A percentile compares a stretch with the other conserved stretches of the same genome.
phyloP scores from a whole-genome alignment of 2,329 filamentous ascomycete species.

The Nakataea oryzae region DNA sequence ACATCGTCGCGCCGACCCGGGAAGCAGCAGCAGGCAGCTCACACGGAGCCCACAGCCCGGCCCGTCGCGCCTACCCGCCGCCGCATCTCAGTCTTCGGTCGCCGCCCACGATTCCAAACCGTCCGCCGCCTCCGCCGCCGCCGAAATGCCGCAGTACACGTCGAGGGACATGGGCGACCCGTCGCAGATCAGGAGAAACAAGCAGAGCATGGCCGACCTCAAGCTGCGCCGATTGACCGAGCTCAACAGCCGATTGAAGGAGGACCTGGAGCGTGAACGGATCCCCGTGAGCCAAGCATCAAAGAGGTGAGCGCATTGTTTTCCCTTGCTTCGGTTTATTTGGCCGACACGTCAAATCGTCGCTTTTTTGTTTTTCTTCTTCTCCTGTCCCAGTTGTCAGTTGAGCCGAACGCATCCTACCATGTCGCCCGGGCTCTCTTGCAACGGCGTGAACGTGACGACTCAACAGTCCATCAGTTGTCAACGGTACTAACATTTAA shows the following conservation, averaged over 20 bases:
- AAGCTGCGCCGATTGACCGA: constrained; percentile 95
- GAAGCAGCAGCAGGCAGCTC: background rate
- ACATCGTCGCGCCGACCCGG: background rate
- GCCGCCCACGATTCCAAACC: background rate
- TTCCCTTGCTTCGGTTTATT: background rate
- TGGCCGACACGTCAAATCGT: no score
- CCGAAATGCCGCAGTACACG: constrained; percentile 55
- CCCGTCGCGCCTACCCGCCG: background rate
- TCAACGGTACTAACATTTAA: constrained; percentile 6
- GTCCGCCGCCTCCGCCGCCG: constrained; percentile 6
- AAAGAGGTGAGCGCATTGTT: constrained; percentile 53
- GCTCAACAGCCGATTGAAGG: constrained; percentile 88
- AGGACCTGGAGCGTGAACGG: constrained; percentile 89
- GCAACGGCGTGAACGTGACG: background rate
- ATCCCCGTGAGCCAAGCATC: constrained; percentile 94
- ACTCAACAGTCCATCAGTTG: background rate
- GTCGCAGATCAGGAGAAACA: constrained; percentile 75
- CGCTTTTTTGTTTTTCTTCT: background rate
- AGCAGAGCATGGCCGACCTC: constrained; percentile 98
- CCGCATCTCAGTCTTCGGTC: background rate
- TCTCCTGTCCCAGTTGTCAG: constrained; percentile 7
- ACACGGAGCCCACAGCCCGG: background rate
- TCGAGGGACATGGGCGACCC: constrained; percentile 58
- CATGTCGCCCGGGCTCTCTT: background rate
- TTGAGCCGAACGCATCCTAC: background rate